Conservation (phyloP, 257 asterid genomes). For the Fraxinus excelsior region DNA sequence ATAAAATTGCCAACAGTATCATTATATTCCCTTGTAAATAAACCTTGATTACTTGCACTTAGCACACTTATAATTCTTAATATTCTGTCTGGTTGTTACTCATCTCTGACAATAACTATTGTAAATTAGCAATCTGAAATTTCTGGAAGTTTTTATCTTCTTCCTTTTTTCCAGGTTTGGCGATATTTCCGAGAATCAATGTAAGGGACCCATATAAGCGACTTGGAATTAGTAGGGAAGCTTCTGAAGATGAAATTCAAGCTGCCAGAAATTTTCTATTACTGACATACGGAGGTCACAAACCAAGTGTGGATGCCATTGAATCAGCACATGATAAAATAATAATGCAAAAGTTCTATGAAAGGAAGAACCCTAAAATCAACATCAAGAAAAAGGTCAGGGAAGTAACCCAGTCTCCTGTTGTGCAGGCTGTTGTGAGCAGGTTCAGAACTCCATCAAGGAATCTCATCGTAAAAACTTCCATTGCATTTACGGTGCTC, state of each 20-base stretch:
- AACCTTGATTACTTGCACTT: background rate
- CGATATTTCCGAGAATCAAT: conserved; percentile 78
- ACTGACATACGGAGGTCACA: conserved; percentile 76
- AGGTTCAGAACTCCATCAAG: conserved; percentile 84
- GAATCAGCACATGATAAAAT: conserved; percentile 95
- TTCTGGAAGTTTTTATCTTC: conserved; percentile 17
- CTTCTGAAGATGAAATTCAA: conserved; percentile 93
- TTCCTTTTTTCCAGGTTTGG: conserved; percentile 37
- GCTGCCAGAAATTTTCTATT: conserved; percentile 83
- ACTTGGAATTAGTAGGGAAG: conserved; percentile 85
- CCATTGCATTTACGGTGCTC: conserved; percentile 69
- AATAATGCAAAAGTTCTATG: conserved; percentile 90
- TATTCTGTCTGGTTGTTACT: background rate
- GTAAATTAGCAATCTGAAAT: background rate
- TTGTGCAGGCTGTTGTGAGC: conserved; percentile 75
- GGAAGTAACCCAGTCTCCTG: conserved; percentile 78
- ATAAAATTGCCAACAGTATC: background rate
- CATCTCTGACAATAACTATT: background rate
- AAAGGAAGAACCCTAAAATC: conserved; percentile 89
- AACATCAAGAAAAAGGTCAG: conserved; percentile 84
- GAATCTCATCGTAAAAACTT: conserved; percentile 63
- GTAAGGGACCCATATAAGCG: conserved; percentile 92
- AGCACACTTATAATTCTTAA: background rate
- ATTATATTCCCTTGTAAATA: background rate
- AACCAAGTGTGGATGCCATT: conserved; percentile 89